These are phyloP conservation scores for Sporothrix luriei DNA, from an alignment of 2,329 filamentous ascomycete species.

Conservation along the genomic window DNA sequence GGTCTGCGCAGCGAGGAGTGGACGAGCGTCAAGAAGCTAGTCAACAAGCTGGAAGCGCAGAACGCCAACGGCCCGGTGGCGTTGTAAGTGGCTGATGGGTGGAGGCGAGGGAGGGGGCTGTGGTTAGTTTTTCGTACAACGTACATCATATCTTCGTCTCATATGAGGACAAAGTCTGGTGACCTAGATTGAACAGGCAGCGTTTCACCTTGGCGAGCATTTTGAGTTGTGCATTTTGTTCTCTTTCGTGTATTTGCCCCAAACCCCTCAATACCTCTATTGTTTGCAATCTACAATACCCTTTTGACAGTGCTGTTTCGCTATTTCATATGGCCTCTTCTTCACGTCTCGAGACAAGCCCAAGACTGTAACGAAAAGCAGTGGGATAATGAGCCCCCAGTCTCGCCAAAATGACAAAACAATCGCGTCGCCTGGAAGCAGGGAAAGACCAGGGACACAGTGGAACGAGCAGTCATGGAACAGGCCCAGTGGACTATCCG, in stretches of 20 bases:
- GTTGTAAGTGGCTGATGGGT: neutral
- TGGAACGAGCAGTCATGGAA: slow-evolving; percentile 59
- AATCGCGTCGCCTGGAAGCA: slow-evolving; percentile 70
- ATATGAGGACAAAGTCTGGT: neutral
- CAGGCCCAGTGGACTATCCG: slow-evolving; percentile 67
- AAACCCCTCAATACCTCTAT: slow-evolving; percentile 27
- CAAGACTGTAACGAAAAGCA: slow-evolving; percentile 61
- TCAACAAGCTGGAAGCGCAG: slow-evolving; percentile 71
- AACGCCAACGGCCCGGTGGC: slow-evolving; percentile 49
- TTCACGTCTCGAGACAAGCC: slow-evolving; percentile 56
- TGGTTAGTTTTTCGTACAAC: too few relatives aligned
- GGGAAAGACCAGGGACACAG: slow-evolving; percentile 76
- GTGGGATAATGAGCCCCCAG: neutral
- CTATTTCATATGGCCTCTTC: slow-evolving; percentile 50
- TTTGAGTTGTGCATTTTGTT: neutral
- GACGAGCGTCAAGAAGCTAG: slow-evolving; percentile 87
- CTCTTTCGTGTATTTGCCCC: slow-evolving; percentile 1
- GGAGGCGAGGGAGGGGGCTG: too few relatives aligned
- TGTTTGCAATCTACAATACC: slow-evolving; percentile 29
- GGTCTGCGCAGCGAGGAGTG: slow-evolving; percentile 84
- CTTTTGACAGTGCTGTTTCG: neutral
- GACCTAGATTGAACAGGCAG: slow-evolving; percentile 22
- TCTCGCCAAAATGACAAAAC: slow-evolving; percentile 38
- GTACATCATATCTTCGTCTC: neutral
- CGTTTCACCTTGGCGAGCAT: slow-evolving; percentile 17